A percentile compares a stretch with the other conserved stretches of the same genome.
phyloP scores from a whole-genome alignment of 2,329 filamentous ascomycete genomes.

The Acarospora socialis region DNA sequence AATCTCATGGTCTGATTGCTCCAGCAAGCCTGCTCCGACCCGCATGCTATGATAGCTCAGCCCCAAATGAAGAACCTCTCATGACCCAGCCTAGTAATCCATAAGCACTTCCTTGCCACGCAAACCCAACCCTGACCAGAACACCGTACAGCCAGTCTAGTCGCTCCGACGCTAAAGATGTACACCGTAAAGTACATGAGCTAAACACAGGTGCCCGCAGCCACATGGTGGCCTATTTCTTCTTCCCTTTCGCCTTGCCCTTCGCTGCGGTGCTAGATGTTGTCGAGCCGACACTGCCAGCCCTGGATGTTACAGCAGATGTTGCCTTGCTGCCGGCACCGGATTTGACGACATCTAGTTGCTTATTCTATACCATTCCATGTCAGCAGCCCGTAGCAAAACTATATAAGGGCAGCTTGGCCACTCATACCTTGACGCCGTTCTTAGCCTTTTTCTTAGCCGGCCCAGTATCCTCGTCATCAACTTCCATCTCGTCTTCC shows the following conservation, averaged over 20 bases:
- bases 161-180: no score
- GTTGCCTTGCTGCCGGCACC: conserved; percentile 54
- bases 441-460: conserved; percentile 91
- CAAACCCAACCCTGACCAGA: no score
- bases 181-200: no score
- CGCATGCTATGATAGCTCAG: no score
- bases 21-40: no score
- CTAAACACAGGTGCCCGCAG: no score
- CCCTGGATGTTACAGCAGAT: conserved; percentile 65
- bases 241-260: conserved; percentile 35
- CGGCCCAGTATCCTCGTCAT: conserved; percentile 67
- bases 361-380: conserved; percentile 60
- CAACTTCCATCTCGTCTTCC: conserved; percentile 73
- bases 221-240: no score
- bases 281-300: conserved; percentile 74
- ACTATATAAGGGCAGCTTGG: background rate
- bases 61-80: no score
- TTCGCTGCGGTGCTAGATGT: conserved; percentile 40
- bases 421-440: conserved; percentile 59
- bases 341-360: conserved; percentile 74
- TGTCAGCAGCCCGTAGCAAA: conserved; percentile 11
- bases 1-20: no score
- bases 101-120: no score
- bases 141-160: no score
- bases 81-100: no score